Evolutionary conservation across 2,329 filamentous ascomycete genomes (phyloP).

Genomic region (Aureobasidium sp.): DNA sequence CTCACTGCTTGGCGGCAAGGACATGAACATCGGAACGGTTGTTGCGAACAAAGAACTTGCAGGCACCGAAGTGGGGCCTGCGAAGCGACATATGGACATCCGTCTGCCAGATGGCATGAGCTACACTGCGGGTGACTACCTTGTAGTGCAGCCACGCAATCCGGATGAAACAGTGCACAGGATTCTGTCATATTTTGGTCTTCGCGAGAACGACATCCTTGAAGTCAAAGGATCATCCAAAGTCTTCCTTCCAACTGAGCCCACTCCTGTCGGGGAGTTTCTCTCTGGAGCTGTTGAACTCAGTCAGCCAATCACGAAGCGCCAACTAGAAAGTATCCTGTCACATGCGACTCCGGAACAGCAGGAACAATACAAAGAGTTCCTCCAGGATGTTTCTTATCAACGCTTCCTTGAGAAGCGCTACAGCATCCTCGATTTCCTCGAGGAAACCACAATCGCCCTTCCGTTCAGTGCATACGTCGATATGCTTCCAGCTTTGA

Average conservation of each 20-base stretch:
- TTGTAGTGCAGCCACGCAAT: constrained; percentile 57
- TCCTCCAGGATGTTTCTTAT: constrained; percentile 27
- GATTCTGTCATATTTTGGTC: constrained; percentile 26
- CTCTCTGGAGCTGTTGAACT: constrained; percentile 64
- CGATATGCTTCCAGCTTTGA: constrained; percentile 22
- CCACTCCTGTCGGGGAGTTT: constrained; percentile 41
- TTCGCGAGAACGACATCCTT: constrained; percentile 56
- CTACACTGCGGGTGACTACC: constrained; percentile 68
- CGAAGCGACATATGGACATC: constrained; percentile 48
- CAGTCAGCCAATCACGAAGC: constrained; percentile 53
- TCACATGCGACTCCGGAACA: constrained; percentile 7
- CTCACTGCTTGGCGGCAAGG: constrained; percentile 34
- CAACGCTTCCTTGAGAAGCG: constrained; percentile 36
- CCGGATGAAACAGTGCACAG: constrained; percentile 51
- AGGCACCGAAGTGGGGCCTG: constrained; percentile 40
- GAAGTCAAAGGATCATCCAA: constrained; percentile 43
- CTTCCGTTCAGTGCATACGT: constrained; percentile 59
- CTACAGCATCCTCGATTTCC: constrained; percentile 55
- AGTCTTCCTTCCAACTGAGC: constrained; percentile 18
- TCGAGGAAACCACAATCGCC: constrained; percentile 53
- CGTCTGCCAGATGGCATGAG: constrained; percentile 39
- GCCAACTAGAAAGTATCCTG: neutral
- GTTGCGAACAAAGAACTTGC: constrained; percentile 47
- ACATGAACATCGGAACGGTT: constrained; percentile 55
- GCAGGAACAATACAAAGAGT: constrained; percentile 37